Evolutionary conservation across 2,329 filamentous ascomycete species (phyloP), one percentile per base, ranked within the genome.

Genomic region (Pseudogymnoascus sp.): DNA sequence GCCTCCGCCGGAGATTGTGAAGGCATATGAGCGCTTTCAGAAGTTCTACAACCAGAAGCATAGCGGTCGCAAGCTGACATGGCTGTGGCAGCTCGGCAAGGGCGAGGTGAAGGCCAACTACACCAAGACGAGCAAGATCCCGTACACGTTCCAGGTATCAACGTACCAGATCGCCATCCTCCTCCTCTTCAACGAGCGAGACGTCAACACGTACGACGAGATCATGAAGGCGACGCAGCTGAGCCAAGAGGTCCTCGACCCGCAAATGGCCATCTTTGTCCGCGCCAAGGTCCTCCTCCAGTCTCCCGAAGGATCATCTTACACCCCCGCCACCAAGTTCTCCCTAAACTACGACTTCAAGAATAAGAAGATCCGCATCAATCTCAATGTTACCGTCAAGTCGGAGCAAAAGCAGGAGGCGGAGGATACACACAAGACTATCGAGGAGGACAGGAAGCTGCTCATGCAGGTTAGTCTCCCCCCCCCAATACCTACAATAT

Each of bases 41-140:
- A 86, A 83, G 33, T 99, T 95, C 74, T 99, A 99, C 80, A 91
- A 90, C 75, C 87, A 92, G 74, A 99, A 97, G 81, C 94, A 99
- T 73, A 94, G 88, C 67, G 94, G 94, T 36, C 89, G 94, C 64
- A 99, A 97, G 77, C 81, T 99, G 38, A 96, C 93, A 6, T 99
- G 94, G 94, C 76, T 99, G 61, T 99, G 94, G 94, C 91, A 97
- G 73, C 79, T 99, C 59, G 97, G 91, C 82, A 99, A 97, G 78
- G 94, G 94, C 61, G 94, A 99, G 74, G 84, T 99, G 63, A 93
- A 92, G 74, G 90, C 92, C 37, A 93, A 92, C 70, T 99, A 97
- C 75, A 88, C 90, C 79, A 95, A 91, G 77, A 85, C 80, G 71
- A 85, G 85, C 70, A 97, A 97, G 78, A 90, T 91, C 1, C 91